Evolutionary conservation across 2,329 filamentous ascomycete species (phyloP), one percentile per base, ranked within the genome.

Genomic region (Monilinia polystroma): DNA sequence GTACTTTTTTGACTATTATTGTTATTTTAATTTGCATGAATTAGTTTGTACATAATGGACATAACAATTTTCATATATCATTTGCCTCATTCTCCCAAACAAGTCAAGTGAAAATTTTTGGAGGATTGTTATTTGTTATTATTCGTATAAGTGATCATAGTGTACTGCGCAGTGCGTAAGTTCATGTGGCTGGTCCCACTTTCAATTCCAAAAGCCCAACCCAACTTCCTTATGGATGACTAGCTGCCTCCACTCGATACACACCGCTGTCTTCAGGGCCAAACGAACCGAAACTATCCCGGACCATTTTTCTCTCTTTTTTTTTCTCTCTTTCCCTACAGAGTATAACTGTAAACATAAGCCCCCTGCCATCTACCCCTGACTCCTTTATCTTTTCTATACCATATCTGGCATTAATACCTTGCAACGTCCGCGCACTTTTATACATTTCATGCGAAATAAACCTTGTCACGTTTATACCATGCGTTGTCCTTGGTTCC

Each of bases 391-490:
- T 49, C 38, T 38, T 64, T 18, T 41, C 23, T 58, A 41, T 66
- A 52, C 64, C 64, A 32, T n/a, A 60, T 66, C 45, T n/a, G 64
- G 64, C 41, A 51, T 55, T 45, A 52, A 54, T 56, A 51, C 62
- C 65, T 68, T 66, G 52, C 65, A 62, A 67, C 63, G 64, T 60
- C 63, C 62, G 55, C 56, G 52, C 53, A 64, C 65, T 52, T 38
- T 63, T 55, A 65, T 43, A 60, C 66, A 69, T 64, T 58, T 69
- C 66, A 69, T 68, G 67, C 67, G 54, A 70, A 71, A 68, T 68
- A 62, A 73, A 68, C 73, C 72, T 68, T 70, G 73, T 75, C 74
- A 73, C 72, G 71, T 73, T 74, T 74, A 68, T 75, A 70, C 72
- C 73, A 73, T 75, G 74, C 74, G 71, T 69, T 74, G 70, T 69